A percentile compares a stretch with the other conserved stretches of the same genome.
phyloP scores from a whole-genome alignment of 2,329 filamentous ascomycete genomes.

The Pseudodiploospora longispora region DNA sequence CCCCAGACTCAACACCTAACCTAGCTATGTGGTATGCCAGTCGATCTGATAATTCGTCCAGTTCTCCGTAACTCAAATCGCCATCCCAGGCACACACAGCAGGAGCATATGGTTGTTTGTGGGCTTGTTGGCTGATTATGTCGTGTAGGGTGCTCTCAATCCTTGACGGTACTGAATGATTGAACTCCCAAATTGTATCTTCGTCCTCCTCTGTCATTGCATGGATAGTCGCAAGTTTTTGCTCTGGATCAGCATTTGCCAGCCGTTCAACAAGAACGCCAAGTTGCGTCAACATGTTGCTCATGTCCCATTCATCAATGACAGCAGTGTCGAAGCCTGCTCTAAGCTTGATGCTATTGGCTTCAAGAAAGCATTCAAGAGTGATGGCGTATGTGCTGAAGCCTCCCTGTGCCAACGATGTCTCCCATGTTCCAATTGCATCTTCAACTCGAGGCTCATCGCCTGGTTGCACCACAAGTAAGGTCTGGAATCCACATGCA shows the following conservation, averaged over 20 bases:
- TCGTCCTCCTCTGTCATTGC: not conserved
- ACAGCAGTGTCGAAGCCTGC: not conserved
- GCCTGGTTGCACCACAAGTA: slow-evolving; percentile 12
- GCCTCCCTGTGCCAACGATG: not conserved
- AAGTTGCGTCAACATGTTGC: not conserved
- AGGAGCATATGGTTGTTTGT: not conserved
- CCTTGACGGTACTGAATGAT: not conserved
- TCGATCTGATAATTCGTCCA: slow-evolving; percentile 29
- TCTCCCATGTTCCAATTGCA: not conserved
- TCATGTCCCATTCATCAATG: not conserved
- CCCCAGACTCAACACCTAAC: slow-evolving; percentile 18
- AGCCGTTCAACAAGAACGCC: not conserved
- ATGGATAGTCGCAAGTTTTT: not conserved
- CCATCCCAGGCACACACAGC: not conserved
- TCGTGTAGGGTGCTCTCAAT: not conserved
- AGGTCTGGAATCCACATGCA: slow-evolving; percentile 10
- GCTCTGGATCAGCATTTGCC: not conserved
- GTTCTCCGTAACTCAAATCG: slow-evolving; percentile 31
- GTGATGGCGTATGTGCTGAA: not conserved
- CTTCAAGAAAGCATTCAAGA: not conserved
- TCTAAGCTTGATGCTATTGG: not conserved
- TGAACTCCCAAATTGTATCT: not conserved
- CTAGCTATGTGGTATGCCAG: slow-evolving; percentile 28
- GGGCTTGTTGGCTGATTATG: not conserved
- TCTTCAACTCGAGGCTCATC: not conserved